These are phyloP conservation scores for Fusarium tricinctum DNA, from an alignment of 2,329 filamentous ascomycete genomes.

Conservation along the genomic window DNA sequence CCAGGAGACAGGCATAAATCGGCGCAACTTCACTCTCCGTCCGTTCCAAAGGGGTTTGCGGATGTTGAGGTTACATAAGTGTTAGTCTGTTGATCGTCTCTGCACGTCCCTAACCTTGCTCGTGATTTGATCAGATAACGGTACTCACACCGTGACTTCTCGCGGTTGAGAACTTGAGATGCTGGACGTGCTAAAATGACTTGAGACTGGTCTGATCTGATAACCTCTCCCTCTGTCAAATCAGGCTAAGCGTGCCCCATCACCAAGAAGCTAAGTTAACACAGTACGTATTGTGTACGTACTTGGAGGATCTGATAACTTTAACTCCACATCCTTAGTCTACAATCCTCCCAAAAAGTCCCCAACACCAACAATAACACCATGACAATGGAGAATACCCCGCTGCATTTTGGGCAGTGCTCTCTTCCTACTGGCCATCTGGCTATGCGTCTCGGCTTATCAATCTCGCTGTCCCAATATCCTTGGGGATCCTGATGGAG, in stretches of 20 bases:
- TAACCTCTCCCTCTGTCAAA: constrained; percentile 12
- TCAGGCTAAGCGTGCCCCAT: neutral
- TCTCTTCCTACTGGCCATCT: constrained; percentile 30
- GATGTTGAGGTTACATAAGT: neutral
- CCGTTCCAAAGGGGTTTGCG: constrained; percentile 1
- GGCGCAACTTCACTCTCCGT: too few relatives aligned
- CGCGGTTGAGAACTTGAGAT: too few relatives aligned
- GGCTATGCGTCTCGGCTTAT: neutral
- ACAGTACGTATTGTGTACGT: neutral
- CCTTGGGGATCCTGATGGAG: constrained; percentile 27
- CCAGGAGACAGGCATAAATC: too few relatives aligned
- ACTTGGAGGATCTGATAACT: constrained; percentile 52
- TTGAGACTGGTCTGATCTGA: constrained; percentile 17
- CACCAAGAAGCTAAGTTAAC: neutral
- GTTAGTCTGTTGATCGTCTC: constrained; percentile 7
- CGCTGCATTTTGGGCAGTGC: constrained; percentile 19
- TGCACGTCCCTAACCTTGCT: neutral
- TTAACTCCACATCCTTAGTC: constrained; percentile 45
- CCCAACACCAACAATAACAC: constrained; percentile 28
- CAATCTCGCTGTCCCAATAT: constrained; percentile 10
- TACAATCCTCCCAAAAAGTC: constrained; percentile 22
- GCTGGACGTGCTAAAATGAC: constrained; percentile 1
- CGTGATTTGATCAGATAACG: constrained; percentile 38
- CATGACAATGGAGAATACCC: constrained; percentile 38
- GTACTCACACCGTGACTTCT: constrained; percentile 23